Evolutionary conservation across 192 early-diverging fungal species (phyloP).

Genomic region (Phlyctochytrium bullatum): DNA sequence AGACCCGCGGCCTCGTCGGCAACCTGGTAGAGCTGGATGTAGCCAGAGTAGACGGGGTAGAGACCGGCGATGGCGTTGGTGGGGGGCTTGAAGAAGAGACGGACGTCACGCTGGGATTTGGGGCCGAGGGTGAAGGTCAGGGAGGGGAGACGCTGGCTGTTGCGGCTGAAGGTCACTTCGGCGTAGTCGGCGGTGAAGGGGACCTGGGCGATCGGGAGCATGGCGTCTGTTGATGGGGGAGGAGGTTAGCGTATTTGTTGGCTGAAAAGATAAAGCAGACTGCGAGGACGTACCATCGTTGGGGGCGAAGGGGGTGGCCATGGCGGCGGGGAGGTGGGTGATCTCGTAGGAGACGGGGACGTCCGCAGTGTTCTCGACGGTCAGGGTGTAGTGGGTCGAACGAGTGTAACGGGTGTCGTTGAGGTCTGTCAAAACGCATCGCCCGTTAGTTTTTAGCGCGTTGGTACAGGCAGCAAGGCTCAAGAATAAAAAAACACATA

Average conservation of each 20-base stretch:
- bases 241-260: too few relatives aligned
- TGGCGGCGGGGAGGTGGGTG: not conserved
- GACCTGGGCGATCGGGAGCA: not conserved
- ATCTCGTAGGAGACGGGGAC: slow-evolving; percentile 11
- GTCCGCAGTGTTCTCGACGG: not conserved
- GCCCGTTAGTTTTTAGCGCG: too few relatives aligned
- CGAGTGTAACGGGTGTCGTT: slow-evolving; percentile 1
- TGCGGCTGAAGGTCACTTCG: not conserved
- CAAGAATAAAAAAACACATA: not conserved
- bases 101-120: slow-evolving; percentile 20
- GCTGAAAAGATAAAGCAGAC: too few relatives aligned
- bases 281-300: slow-evolving; percentile 3
- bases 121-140: slow-evolving; percentile 29
- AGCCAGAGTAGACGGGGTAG: slow-evolving; percentile 36
- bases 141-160: not conserved
- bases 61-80: slow-evolving; percentile 2
- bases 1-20: not conserved
- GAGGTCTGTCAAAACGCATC: not conserved
- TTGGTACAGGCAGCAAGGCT: not conserved
- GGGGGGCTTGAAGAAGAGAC: slow-evolving; percentile 29
- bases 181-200: not conserved
- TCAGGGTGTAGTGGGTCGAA: not conserved
- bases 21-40: slow-evolving; percentile 13
- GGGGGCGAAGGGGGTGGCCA: not conserved
- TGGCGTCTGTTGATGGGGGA: too few relatives aligned